These are phyloP conservation scores for Mycena latifolia DNA, from an alignment of 768 basidiomycete species.

Conservation along the genomic window DNA sequence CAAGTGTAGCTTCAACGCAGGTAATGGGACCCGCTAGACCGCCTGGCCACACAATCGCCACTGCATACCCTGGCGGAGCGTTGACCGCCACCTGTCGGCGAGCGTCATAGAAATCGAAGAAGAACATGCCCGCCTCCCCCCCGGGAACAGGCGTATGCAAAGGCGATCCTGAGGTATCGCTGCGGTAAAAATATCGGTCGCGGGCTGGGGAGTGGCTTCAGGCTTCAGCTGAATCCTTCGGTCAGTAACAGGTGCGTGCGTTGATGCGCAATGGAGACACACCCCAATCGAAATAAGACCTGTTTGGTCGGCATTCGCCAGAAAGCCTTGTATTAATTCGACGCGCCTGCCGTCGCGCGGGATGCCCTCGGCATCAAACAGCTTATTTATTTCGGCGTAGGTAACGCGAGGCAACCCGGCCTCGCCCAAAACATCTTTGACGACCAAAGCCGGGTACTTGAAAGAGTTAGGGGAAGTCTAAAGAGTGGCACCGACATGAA, in stretches of 20 bases:
- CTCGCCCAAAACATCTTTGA: too few species aligned
- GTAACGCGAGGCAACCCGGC: too few species aligned
- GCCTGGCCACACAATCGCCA: neutral
- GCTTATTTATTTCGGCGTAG: too few species aligned
- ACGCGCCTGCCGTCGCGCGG: neutral
- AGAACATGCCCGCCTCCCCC: constrained; percentile 6
- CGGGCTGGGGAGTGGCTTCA: neutral
- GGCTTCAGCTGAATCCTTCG: neutral
- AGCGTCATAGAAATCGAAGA: constrained; percentile 8
- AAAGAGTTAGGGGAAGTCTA: too few species aligned
- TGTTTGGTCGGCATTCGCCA: neutral
- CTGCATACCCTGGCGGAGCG: constrained; percentile 3
- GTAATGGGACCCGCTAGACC: constrained; percentile 10
- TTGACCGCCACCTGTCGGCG: neutral
- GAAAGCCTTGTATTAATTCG: neutral
- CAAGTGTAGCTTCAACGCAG: constrained; percentile 6
- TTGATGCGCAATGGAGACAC: constrained; percentile 9
- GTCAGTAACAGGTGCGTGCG: neutral
- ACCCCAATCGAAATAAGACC: constrained; percentile 2
- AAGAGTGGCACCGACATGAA: too few species aligned
- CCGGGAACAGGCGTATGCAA: constrained; percentile 7
- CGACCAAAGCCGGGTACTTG: too few species aligned
- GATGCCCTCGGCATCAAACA: too few species aligned
- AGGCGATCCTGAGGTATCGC: constrained; percentile 4
- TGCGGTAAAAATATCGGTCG: constrained; percentile 1